phyloP scores from a whole-genome alignment of 2,329 filamentous ascomycete genomes.

The Bisporella sp. region DNA sequence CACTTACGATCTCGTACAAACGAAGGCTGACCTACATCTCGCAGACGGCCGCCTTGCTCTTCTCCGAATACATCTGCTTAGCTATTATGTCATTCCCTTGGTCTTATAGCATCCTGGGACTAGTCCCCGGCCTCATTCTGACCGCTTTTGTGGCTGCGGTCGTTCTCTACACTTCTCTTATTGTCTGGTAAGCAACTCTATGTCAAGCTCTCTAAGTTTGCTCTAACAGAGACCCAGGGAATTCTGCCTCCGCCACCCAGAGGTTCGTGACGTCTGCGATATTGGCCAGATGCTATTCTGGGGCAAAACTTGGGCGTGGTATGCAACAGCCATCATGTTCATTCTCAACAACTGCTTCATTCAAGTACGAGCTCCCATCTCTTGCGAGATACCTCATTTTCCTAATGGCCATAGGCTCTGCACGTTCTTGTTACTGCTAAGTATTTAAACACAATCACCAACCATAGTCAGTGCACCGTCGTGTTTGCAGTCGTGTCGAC shows the following conservation, averaged over 20 bases:
- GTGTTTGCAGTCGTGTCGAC: slow-evolving; percentile 70
- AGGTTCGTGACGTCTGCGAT: slow-evolving; percentile 88
- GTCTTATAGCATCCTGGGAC: slow-evolving; percentile 80
- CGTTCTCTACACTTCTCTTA: slow-evolving; percentile 76
- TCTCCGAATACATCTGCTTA: slow-evolving; percentile 93
- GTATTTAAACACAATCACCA: slow-evolving; percentile 84
- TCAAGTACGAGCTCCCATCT: slow-evolving; percentile 41
- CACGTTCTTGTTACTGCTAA: slow-evolving; percentile 81
- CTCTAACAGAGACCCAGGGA: slow-evolving; percentile 47
- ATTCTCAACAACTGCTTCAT: slow-evolving; percentile 92
- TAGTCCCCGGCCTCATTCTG: slow-evolving; percentile 80
- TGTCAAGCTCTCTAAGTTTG: background rate
- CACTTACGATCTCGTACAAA: no score
- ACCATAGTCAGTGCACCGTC: slow-evolving; percentile 68
- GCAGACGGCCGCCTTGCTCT: slow-evolving; percentile 78
- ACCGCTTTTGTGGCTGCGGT: slow-evolving; percentile 70
- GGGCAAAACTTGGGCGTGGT: slow-evolving; percentile 69
- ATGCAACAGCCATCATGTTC: slow-evolving; percentile 74
- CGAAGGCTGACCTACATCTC: no score
- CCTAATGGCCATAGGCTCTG: slow-evolving; percentile 45
- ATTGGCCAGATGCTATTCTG: slow-evolving; percentile 94
- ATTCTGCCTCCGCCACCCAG: slow-evolving; percentile 84
- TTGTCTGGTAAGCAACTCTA: slow-evolving; percentile 45
- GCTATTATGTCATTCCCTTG: slow-evolving; percentile 93
- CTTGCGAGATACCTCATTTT: background rate